Conservation (phyloP, 2,329 filamentous ascomycete species). For the Emergomyces pasteurianus region DNA sequence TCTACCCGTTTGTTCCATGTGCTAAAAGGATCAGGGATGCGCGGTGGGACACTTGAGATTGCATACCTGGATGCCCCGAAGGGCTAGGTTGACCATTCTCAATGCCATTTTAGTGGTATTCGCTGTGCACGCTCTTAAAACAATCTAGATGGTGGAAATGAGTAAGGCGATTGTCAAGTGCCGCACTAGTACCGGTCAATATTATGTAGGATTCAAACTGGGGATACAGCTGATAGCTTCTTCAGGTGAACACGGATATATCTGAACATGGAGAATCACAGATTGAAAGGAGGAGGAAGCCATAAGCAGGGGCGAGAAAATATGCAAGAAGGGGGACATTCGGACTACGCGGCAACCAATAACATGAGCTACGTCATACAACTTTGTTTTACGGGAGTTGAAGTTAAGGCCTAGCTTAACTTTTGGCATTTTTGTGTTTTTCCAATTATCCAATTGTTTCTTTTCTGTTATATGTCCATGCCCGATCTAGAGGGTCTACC, state of each 20-base stretch:
- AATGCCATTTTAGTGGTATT: constrained; percentile 27
- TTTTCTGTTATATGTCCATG: too few relatives aligned
- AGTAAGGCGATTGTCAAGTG: constrained; percentile 7
- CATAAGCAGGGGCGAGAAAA: background rate
- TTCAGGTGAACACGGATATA: background rate
- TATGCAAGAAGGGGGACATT: constrained; percentile 4
- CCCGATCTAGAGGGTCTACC: too few relatives aligned
- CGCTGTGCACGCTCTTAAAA: background rate
- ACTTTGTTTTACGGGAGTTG: background rate
- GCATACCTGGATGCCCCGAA: constrained; percentile 32
- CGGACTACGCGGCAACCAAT: background rate
- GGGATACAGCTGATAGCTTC: background rate
- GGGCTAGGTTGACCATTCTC: constrained; percentile 26
- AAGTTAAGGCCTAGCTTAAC: background rate
- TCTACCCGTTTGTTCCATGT: background rate
- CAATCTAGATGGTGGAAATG: background rate
- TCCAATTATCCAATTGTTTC: too few relatives aligned
- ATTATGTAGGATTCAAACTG: background rate
- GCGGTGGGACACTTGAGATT: background rate
- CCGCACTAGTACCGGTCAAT: background rate
- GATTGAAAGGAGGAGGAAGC: background rate
- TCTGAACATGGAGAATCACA: background rate
- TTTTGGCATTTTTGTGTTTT: background rate
- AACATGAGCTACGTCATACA: background rate
- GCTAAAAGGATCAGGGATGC: background rate